These are phyloP conservation scores for Grigorovia yakushimaensis DNA, from an alignment of 805 yeast species.

Conservation along the genomic window DNA sequence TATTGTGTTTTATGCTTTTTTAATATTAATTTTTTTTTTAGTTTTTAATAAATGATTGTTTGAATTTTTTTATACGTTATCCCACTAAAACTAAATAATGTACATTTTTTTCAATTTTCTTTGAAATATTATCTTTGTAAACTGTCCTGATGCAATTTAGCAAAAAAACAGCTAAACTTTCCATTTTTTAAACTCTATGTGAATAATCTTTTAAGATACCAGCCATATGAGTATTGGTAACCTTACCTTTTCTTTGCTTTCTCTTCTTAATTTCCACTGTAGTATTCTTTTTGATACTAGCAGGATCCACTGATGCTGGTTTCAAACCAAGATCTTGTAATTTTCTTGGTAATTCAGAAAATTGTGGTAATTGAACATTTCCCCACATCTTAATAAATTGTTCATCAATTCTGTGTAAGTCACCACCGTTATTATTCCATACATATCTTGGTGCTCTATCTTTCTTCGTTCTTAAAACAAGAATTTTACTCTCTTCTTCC, in stretches of 20 bases:
- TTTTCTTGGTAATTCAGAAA: slow-evolving; percentile 68
- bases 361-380: slow-evolving; percentile 66
- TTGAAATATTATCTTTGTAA: slow-evolving; percentile 2
- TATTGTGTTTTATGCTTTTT: too few relatives aligned
- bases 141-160: neutral
- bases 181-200: slow-evolving; percentile 21
- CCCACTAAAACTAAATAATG: too few relatives aligned
- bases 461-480: slow-evolving; percentile 84
- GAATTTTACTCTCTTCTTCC: slow-evolving; percentile 65
- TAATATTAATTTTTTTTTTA: too few relatives aligned
- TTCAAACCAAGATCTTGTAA: slow-evolving; percentile 79
- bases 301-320: slow-evolving; percentile 98
- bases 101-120: too few relatives aligned
- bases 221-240: slow-evolving; percentile 94
- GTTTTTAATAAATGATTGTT: too few relatives aligned
- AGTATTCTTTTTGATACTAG: slow-evolving; percentile 60
- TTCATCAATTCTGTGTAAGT: slow-evolving; percentile 53
- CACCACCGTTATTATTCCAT: slow-evolving; percentile 83
- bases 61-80: too few relatives aligned
- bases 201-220: slow-evolving; percentile 85
- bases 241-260: slow-evolving; percentile 86
- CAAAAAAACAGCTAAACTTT: too few relatives aligned
- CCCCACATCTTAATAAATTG: slow-evolving; percentile 82
- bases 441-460: slow-evolving; percentile 87
- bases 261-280: slow-evolving; percentile 67